phyloP scores from a whole-genome alignment of 176 grass and related monocot genomes.

The Juncus effusus region DNA sequence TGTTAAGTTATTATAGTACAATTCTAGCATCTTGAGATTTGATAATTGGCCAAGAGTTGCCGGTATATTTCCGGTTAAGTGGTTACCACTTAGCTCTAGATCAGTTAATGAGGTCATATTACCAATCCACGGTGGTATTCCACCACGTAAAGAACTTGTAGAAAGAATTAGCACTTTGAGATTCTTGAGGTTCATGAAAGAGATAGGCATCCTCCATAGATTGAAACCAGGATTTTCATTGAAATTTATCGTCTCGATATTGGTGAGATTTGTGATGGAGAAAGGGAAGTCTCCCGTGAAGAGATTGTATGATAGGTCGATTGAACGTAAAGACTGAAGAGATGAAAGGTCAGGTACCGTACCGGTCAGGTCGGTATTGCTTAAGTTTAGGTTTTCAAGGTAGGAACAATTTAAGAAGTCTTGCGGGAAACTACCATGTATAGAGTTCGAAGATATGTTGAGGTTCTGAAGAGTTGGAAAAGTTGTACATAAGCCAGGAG shows the following conservation, averaged over 20 bases:
- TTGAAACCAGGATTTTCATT: conserved; percentile 88
- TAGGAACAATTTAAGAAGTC: conserved; percentile 56
- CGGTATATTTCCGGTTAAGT: conserved; percentile 54
- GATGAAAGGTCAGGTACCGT: conserved; percentile 54
- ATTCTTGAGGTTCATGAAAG: conserved; percentile 33
- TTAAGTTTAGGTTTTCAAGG: conserved; percentile 69
- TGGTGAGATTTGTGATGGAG: conserved; percentile 46
- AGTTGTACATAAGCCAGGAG: conserved; percentile 40
- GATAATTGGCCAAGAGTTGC: conserved; percentile 31
- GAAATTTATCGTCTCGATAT: conserved; percentile 61
- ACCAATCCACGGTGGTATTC: conserved; percentile 66
- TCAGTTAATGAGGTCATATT: conserved; percentile 90
- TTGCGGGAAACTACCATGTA: conserved; percentile 54
- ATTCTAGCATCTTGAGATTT: conserved; percentile 64
- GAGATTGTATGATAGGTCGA: conserved; percentile 66
- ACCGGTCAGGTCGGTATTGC: conserved; percentile 48
- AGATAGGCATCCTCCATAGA: conserved; percentile 49
- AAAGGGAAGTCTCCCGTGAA: conserved; percentile 72
- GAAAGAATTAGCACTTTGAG: conserved; percentile 74
- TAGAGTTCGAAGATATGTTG: conserved; percentile 45
- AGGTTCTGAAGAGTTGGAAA: conserved; percentile 58
- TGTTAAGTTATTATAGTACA: conserved; percentile 76
- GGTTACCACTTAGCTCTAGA: conserved; percentile 80
- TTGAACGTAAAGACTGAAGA: conserved; percentile 31
- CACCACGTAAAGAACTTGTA: conserved; percentile 58